Base-by-base conservation (phyloP, 805 yeast species). In the Nakazawaea siamensis region DNA sequence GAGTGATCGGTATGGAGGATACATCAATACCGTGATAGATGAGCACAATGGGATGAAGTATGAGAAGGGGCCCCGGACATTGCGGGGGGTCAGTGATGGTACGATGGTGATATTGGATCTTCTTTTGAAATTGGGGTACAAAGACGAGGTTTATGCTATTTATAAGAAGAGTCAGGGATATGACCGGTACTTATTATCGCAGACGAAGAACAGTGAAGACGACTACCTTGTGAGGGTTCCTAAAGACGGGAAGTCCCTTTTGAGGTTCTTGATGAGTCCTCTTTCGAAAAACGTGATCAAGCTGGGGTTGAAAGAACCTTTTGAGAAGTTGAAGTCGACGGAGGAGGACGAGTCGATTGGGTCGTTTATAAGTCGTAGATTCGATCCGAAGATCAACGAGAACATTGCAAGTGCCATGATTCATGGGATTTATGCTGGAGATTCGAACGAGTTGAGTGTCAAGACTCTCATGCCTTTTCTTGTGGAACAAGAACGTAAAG, bases 361-460 rank as follows among this genome's bases (percentile, higher is more conserved):
- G 29, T 60, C 68, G 2, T 85, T 86, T 48, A 52, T 88, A 24
- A 50, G 60, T 2, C 62, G 97, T 43, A 58, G 96, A 41, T 79
- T 87, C 51, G 88, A 88, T 3, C 61, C 63, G 7, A 60, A 64
- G 7, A 15, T 58, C n/a, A 61, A 69, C 3, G 60, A 58, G 38
- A 77, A 83, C 33, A 57, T 90, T 11, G 57, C 82, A 15, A 82
- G 95, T 55, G 97, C 95, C 0, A 58, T 87, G 4, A 64, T 81
- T 52, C 86, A 87, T 49, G 98, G 98, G 0, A 76, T 92, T 1
- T 90, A 87, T 54, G 96, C 94, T 1, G 92, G 85, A n/a, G 94
- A 88, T 54, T 66, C 76, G 2, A 48, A 65, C 5, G 61, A 70
- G 37, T 55, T 90, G 32, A 82, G 95, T 60, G 75, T 80, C 0